Conservation (phyloP, 169 alveolate genomes). For the Perkinsus olseni region DNA sequence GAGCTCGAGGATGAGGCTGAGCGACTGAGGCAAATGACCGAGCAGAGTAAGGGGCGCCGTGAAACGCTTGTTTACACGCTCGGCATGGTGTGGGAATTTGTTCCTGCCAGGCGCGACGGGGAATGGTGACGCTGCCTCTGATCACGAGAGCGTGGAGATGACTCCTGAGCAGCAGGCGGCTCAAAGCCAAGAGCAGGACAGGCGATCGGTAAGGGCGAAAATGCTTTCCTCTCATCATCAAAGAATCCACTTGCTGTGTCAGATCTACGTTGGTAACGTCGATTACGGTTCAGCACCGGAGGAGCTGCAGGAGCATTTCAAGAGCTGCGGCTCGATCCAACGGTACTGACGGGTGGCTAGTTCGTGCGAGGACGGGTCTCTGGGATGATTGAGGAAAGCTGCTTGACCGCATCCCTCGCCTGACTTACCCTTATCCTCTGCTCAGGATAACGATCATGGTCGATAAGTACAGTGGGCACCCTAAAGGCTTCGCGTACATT, state of each 20-base stretch:
- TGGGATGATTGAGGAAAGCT: too few relatives aligned
- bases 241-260: too few relatives aligned
- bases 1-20: not conserved
- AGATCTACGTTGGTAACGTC: conserved; percentile 48
- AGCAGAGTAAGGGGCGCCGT: not conserved
- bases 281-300: conserved; percentile 82
- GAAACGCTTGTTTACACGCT: not conserved
- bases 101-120: not conserved
- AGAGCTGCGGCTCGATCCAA: conserved; percentile 74
- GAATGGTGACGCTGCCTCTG: not conserved
- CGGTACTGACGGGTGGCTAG: conserved; percentile 19
- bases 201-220: not conserved
- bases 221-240: too few relatives aligned
- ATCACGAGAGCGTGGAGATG: not conserved
- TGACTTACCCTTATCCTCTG: not conserved
- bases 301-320: conserved; percentile 76
- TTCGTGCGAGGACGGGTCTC: not conserved
- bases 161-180: not conserved
- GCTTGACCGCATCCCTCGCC: too few relatives aligned
- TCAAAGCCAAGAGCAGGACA: not conserved
- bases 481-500: conserved; percentile 83
- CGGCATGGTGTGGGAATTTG: not conserved
- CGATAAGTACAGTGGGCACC: conserved; percentile 80
- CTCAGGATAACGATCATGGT: conserved; percentile 72
- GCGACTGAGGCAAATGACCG: not conserved